These are phyloP conservation scores for Termitomyces sp. DNA, from an alignment of 768 basidiomycete species.

Conservation along the genomic window DNA sequence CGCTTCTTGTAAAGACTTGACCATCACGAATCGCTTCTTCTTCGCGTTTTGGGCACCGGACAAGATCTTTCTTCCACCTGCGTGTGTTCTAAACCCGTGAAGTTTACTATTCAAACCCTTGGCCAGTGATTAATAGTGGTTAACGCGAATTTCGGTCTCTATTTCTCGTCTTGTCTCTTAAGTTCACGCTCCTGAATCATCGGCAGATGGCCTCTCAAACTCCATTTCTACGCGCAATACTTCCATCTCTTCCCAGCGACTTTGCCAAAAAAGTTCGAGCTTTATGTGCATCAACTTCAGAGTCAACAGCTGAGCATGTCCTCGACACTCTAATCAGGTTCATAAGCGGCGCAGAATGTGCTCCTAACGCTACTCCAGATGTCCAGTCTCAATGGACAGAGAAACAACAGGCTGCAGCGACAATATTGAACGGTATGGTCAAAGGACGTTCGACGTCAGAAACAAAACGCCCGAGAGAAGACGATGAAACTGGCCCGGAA, in stretches of 20 bases:
- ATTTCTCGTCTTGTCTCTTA: slow-evolving; percentile 5
- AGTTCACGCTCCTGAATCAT: slow-evolving; percentile 1
- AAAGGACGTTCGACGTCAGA: slow-evolving; percentile 22
- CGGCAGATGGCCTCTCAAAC: slow-evolving; percentile 26
- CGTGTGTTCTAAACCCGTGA: neutral
- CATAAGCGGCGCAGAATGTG: slow-evolving; percentile 37
- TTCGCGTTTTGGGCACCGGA: neutral
- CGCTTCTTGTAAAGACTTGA: too few species aligned
- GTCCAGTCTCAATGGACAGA: slow-evolving; percentile 36
- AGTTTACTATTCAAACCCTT: too few species aligned
- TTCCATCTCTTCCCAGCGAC: slow-evolving; percentile 33
- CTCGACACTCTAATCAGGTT: slow-evolving; percentile 46
- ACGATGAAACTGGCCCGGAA: slow-evolving; percentile 22
- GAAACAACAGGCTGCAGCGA: slow-evolving; percentile 31
- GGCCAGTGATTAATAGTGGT: neutral
- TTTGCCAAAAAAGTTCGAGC: slow-evolving; percentile 31
- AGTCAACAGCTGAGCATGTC: slow-evolving; percentile 26
- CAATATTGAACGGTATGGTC: slow-evolving; percentile 29
- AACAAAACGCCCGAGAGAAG: slow-evolving; percentile 36
- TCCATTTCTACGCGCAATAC: slow-evolving; percentile 31
- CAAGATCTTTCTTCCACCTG: neutral
- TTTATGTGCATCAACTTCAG: slow-evolving; percentile 31
- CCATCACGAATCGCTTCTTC: neutral
- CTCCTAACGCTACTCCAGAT: slow-evolving; percentile 27
- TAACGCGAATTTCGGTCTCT: slow-evolving; percentile 9